phyloP scores from a whole-genome alignment of 2,329 filamentous ascomycete species.

The Cadophora sp. region DNA sequence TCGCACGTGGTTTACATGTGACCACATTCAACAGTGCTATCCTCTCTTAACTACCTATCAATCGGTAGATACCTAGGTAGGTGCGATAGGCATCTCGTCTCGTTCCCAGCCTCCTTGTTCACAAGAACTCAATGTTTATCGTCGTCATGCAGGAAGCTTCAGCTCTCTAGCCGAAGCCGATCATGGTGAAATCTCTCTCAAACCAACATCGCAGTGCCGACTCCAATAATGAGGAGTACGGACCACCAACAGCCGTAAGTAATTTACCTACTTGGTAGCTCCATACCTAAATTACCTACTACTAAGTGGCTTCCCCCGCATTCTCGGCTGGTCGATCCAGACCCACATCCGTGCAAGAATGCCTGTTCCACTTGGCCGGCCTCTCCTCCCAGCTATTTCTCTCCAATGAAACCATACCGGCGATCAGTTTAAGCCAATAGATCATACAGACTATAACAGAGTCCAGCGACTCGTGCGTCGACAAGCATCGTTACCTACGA shows the following conservation, averaged over 20 bases:
- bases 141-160: not conserved
- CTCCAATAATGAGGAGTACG: not conserved
- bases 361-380: conserved; percentile 35
- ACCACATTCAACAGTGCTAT: not conserved
- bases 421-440: conserved; percentile 3
- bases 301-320: conserved; percentile 21
- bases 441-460: not conserved
- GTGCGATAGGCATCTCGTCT: not conserved
- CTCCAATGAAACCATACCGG: conserved; percentile 12
- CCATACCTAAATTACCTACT: not conserved
- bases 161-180: not conserved
- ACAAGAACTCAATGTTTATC: not conserved
- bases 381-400: conserved; percentile 14
- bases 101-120: not conserved
- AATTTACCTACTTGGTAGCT: no score
- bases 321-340: conserved; percentile 19
- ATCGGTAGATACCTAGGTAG: no score
- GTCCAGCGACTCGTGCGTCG: conserved; percentile 27
- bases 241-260: no score
- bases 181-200: not conserved
- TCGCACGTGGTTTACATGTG: no score
- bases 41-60: no score
- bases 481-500: conserved; percentile 20
- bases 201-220: not conserved
- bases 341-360: not conserved